Conservation (phyloP, 2,329 filamentous ascomycete species). For the Aspergillus flavus region DNA sequence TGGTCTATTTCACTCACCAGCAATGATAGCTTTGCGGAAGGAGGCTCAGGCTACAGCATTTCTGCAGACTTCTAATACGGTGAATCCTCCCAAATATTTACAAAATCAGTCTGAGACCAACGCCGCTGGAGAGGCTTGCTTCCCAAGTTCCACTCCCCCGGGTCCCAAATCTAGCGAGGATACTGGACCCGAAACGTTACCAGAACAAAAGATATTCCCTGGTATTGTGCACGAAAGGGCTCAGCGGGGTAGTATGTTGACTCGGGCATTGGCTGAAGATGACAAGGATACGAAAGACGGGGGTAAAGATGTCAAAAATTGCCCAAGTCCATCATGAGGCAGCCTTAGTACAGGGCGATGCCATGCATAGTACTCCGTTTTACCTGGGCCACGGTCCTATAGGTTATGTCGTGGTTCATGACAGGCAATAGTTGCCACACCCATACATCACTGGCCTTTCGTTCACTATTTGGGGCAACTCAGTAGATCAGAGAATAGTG, state of each 20-base stretch:
- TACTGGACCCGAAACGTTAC: slow-evolving; percentile 21
- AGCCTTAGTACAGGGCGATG: neutral
- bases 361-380: neutral
- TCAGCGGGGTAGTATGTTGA: slow-evolving; percentile 29
- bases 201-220: slow-evolving; percentile 46
- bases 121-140: neutral
- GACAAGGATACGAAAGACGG: slow-evolving; percentile 5
- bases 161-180: neutral
- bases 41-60: neutral
- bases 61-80: neutral
- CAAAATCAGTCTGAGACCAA: neutral
- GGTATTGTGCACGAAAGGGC: slow-evolving; percentile 45
- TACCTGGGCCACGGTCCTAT: neutral
- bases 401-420: neutral
- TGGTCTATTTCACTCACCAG: neutral
- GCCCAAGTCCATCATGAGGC: neutral
- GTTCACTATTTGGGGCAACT: neutral
- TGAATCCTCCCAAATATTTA: neutral
- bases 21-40: neutral
- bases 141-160: neutral
- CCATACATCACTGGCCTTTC: neutral
- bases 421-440: neutral
- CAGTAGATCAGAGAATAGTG: neutral
- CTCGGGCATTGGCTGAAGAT: slow-evolving; percentile 3
- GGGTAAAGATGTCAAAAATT: neutral